Base-by-base conservation (phyloP, 352 stramenopile genomes). In the Phytopythium vexans region DNA sequence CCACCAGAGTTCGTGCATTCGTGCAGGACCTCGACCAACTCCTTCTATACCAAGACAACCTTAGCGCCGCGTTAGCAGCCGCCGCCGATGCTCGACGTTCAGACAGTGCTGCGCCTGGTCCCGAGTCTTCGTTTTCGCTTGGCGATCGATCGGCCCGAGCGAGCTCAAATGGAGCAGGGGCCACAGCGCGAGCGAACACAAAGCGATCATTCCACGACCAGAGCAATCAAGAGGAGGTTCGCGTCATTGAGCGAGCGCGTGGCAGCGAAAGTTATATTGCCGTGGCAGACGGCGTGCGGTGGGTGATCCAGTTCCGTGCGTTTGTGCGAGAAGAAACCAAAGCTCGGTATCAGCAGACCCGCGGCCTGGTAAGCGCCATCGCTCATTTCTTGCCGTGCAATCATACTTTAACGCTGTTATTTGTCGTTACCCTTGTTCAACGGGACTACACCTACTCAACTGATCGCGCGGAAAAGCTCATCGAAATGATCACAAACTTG, bases 1-100 rank as follows among this genome's bases (percentile, higher is more conserved):
- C 64, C 1, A 60, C 52, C 12, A 48, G 59, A 10, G 74, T 90
- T 31, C 74, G 79, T 21, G 62, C 66, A 38, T 85, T 90, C 35
- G 47, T 90, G 31, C 79, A 90, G 54, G 74, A 85, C 21, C 66
- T 90, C 39, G 79, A 90, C 27, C 58, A 62, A 40, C 49, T 90
- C 54, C 62, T 87, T 5, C 66, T 82, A 39, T 34, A n/a, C 27
- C 48, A 38, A 8, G 48, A 36, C 48, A 31, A 11, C 1, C 21
- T 27, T 27, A 27, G 21, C 21, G 21, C 21, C 21, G 21, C 21
- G 21, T 27, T 27, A 27, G 21, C 21, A 27, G 21, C 21, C 21
- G 2, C 21, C 2, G 21, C 21, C 21, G 21, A 27, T 2, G 21
- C 21, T 27, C 21, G 21, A 27, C 21, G 21, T 27, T 27, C 21